Percentiles rank a stretch among this genome's conserved stretches.
phyloP scores from a whole-genome alignment of 441 rosid species.

The Arabidopsis lyrata region DNA sequence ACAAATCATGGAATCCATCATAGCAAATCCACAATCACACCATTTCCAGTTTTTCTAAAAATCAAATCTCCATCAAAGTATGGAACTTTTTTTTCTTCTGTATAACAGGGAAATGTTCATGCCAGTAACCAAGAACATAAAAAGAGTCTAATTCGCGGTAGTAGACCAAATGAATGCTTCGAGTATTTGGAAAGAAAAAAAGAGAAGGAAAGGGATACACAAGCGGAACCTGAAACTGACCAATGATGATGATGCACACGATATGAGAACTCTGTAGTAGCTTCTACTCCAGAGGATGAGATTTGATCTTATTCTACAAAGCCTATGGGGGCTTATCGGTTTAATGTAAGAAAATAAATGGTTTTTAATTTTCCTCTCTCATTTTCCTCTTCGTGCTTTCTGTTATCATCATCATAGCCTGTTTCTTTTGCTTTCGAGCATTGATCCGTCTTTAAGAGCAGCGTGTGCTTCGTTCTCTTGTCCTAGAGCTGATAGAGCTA shows the following conservation, averaged over 20 bases:
- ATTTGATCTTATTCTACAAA: constrained; percentile 21
- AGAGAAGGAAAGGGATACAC: neutral
- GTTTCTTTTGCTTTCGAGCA: constrained; percentile 65
- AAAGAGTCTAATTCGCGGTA: constrained; percentile 29
- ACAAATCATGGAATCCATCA: constrained; percentile 33
- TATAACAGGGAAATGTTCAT: constrained; percentile 28
- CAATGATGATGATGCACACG: constrained; percentile 32
- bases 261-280: constrained; percentile 22
- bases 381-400: constrained; percentile 11
- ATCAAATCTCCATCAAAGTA: constrained; percentile 28
- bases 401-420: constrained; percentile 32
- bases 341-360: constrained; percentile 17
- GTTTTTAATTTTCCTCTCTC: constrained; percentile 4
- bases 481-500: constrained; percentile 65
- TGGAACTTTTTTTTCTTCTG: constrained; percentile 30
- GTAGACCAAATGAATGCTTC: constrained; percentile 38
- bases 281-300: constrained; percentile 30
- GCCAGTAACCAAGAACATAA: constrained; percentile 10
- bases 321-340: constrained; percentile 4
- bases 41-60: constrained; percentile 20
- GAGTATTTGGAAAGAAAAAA: neutral
- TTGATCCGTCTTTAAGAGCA: constrained; percentile 77
- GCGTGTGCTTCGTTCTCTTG: constrained; percentile 78
- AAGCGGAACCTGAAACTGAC: constrained; percentile 15
- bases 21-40: constrained; percentile 34